A percentile compares a stretch with the other conserved stretches of the same genome.
phyloP scores from a whole-genome alignment of 495 filamentous ascomycete species.

The Trichoderma parareesei region DNA sequence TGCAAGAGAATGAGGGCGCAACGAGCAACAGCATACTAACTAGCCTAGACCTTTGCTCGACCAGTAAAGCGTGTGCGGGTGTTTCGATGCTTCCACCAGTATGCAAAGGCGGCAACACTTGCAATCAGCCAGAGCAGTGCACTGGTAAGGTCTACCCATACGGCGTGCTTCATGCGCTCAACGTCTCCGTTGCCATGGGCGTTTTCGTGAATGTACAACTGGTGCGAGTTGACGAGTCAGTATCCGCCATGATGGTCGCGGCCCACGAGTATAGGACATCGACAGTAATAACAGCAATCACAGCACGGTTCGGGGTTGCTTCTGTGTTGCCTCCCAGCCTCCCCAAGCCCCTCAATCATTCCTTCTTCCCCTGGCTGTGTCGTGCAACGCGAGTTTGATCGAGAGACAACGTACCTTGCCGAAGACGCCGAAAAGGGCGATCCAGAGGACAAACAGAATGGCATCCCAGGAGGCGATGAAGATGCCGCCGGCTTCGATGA shows the following conservation, averaged over 20 bases:
- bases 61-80: conserved; percentile 39
- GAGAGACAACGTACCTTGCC: conserved; percentile 34
- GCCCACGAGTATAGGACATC: neutral
- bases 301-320: neutral
- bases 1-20: neutral
- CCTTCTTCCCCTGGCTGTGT: neutral
- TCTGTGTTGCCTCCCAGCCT: neutral
- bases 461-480: conserved; percentile 59
- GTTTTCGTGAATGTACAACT: conserved; percentile 65
- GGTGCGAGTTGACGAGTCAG: conserved; percentile 1
- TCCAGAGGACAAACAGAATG: conserved; percentile 66
- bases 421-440: conserved; percentile 74
- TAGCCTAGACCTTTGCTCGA: conserved; percentile 34
- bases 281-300: neutral
- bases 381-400: neutral
- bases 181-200: conserved; percentile 51
- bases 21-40: no score
- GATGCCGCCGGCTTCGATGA: conserved; percentile 35
- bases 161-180: conserved; percentile 73
- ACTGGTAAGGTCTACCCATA: conserved; percentile 73
- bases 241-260: neutral
- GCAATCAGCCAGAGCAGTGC: conserved; percentile 64
- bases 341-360: neutral
- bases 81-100: conserved; percentile 37
- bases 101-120: conserved; percentile 30